Conservation (phyloP, 176 grass and related monocot species). For the Metroxylon sagu region DNA sequence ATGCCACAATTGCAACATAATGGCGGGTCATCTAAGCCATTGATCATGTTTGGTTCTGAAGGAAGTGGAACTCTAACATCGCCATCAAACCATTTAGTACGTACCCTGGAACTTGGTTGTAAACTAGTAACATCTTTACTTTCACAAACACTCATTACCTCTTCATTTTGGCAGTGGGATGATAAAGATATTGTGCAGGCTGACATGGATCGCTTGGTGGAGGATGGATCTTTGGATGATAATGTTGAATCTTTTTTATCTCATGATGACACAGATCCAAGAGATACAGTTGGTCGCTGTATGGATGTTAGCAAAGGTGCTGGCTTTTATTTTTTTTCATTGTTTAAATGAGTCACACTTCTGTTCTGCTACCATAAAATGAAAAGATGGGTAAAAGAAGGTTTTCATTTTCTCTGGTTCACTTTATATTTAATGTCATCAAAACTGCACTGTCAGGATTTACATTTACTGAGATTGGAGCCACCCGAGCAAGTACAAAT, state of each 20-base stretch:
- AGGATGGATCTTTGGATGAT: slow-evolving; percentile 90
- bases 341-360: no score
- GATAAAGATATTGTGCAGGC: slow-evolving; percentile 32
- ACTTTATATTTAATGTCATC: slow-evolving; percentile 1
- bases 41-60: slow-evolving; percentile 66
- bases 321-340: background rate
- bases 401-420: slow-evolving; percentile 4
- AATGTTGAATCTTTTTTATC: slow-evolving; percentile 99
- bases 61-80: slow-evolving; percentile 76
- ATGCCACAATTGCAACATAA: slow-evolving; percentile 72
- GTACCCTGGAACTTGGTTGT: background rate
- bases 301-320: slow-evolving; percentile 94
- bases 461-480: slow-evolving; percentile 64
- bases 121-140: background rate
- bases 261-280: slow-evolving; percentile 94
- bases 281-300: slow-evolving; percentile 63
- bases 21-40: slow-evolving; percentile 63
- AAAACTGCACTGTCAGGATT: slow-evolving; percentile 41
- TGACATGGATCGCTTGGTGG: slow-evolving; percentile 88
- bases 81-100: slow-evolving; percentile 74
- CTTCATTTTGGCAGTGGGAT: background rate
- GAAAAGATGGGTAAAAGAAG: background rate
- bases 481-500: slow-evolving; percentile 47
- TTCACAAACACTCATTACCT: background rate
- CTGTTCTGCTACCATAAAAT: background rate